Evolutionary conservation across 495 filamentous ascomycete species (phyloP), one percentile per base, ranked within the genome.

Genomic region (Xylaria sp.): DNA sequence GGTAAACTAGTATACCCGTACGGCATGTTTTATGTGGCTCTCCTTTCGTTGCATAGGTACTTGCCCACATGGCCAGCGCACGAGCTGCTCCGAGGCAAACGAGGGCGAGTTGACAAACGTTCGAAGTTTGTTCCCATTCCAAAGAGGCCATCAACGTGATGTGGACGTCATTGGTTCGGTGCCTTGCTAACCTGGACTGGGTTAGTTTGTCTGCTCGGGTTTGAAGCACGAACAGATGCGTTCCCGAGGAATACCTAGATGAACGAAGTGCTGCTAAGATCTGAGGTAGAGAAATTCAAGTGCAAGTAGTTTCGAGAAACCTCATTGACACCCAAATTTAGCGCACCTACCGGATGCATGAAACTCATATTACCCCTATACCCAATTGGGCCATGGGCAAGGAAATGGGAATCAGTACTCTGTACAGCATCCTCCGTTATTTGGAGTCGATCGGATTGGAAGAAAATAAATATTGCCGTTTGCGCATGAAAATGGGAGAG

Each of bases 231-330:
- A 43, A 41, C 35, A 29, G 29, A 61, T 24, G 52, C 2, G 40
- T 70, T 70, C 68, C 55, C 48, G 59, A 64, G 64, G 68, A 55
- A 64, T 33, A n/a, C n/a, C n/a, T n/a, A 70, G 44, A 44, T 41
- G 14, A 46, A 59, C 41, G 21, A 21, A 17, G n/a, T n/a, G n/a
- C n/a, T 61, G 41, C n/a, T 62, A 26, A 50, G 14, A 33, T 0
- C 11, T 33, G 14, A 17, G 61, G 26, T 37, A 37, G 61, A 50
- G 61, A 31, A 48, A 24, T 26, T 41, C 6, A 33, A 35, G 43
- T 61, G n/a, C n/a, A n/a, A n/a, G n/a, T 50, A 43, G 29, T 26
- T 46, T 46, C 43, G 43, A 64, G 43, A 24, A 33, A 59, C 21
- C 62, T 50, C 44, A 17, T 48, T n/a, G 17, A 35, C 62, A 52